Base-by-base conservation (phyloP, 768 basidiomycete genomes). In the Suillus spraguei region DNA sequence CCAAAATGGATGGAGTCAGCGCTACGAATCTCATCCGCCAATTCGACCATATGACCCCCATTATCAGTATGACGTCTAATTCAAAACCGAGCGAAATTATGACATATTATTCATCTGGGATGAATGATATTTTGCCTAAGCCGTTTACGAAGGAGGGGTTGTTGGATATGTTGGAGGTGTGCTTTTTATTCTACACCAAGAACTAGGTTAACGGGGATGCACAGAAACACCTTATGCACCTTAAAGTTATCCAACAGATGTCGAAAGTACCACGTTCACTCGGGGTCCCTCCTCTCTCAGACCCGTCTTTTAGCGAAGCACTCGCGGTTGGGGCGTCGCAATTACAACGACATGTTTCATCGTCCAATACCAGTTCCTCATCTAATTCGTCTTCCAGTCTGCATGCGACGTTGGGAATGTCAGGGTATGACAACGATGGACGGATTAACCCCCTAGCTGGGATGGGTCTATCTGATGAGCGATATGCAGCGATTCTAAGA, bases 61-160 rank as follows among this genome's bases (percentile, higher is more conserved):
- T 99, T 74, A 97, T 99, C 67, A 97, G 95, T 28, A 99, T 99
- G 97, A 99, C 96, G 60, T 90, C 88, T 70, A 97, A 95, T 75
- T 94, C 92, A 61, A 91, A 94, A 69, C 95, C 95, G 33, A 90
- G 91, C 76, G 92, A 97, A 75, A 90, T 97, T 65, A 88, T 96
- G 87, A 92, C 89, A 9, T 97, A 96, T 71, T 70, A 74, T 68
- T 76, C 73, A 5, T 64, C 71, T 81, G 91, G 95, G 20, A 98
- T 98, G 96, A 98, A 96, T 75, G 96, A 98, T 77, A 91, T 97
- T 63, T 80, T 99, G 20, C 92, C 95, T 9, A 99, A 99, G 75
- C 97, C 97, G 4, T 99, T 99, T 78, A 97, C 93, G n/a, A 94
- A 94, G 74, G 88, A 95, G 71, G 91, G 92, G 17, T 79, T 99